Conservation (phyloP, 768 basidiomycete genomes). For the Lactarius evosmus region DNA sequence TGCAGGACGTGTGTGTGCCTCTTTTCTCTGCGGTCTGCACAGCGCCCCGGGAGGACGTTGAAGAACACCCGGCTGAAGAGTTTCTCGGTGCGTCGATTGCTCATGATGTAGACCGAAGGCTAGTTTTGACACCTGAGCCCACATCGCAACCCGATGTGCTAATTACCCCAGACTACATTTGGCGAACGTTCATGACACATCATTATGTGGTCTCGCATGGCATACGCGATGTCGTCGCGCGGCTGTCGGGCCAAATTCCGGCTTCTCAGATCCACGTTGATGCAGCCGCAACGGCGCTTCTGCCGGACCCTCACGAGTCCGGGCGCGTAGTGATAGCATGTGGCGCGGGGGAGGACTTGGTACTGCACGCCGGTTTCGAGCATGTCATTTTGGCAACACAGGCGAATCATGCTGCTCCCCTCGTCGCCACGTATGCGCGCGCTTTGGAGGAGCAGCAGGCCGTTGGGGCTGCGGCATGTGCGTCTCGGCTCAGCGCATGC, state of each 20-base stretch:
- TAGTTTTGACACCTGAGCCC: not conserved
- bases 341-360: slow-evolving; percentile 29
- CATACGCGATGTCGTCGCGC: slow-evolving; percentile 53
- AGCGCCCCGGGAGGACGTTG: slow-evolving; percentile 51
- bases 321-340: slow-evolving; percentile 42
- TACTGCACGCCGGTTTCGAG: slow-evolving; percentile 49
- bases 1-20: slow-evolving; percentile 52
- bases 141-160: slow-evolving; percentile 32
- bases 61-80: slow-evolving; percentile 58
- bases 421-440: slow-evolving; percentile 48
- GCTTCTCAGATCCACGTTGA: slow-evolving; percentile 52
- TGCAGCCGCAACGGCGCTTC: slow-evolving; percentile 47
- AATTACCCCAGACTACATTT: slow-evolving; percentile 59
- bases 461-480: slow-evolving; percentile 25
- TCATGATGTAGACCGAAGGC: not conserved
- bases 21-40: slow-evolving; percentile 75
- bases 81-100: slow-evolving; percentile 52
- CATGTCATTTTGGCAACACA: slow-evolving; percentile 74
- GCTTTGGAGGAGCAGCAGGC: slow-evolving; percentile 35
- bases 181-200: slow-evolving; percentile 60
- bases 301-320: slow-evolving; percentile 37
- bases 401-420: slow-evolving; percentile 56
- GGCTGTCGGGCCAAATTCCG: slow-evolving; percentile 44
- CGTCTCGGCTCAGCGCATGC: slow-evolving; percentile 45
- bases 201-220: slow-evolving; percentile 66